Evolutionary conservation across 2,329 filamentous ascomycete species (phyloP), one percentile per base, ranked within the genome.

Genomic region (Lachnellula suecica): DNA sequence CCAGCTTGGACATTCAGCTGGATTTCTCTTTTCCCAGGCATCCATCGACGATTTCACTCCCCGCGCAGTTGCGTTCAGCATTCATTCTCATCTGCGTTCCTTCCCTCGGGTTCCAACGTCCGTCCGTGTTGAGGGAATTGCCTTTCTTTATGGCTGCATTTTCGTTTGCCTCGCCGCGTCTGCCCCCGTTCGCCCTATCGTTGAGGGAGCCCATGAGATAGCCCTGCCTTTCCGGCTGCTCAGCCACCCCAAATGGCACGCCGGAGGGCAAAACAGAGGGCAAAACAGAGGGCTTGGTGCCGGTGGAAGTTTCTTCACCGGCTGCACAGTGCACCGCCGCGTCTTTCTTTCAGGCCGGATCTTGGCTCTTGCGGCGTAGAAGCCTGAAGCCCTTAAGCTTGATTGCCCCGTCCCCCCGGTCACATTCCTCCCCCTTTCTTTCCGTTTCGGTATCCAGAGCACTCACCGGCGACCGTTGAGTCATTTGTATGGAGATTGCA

Each of bases 351-450:
- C 17, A 19, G 7, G 37, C 37, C 37, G 37, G 19, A 1, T 19
- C 15, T 19, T 11, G 37, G 19, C n/a, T 17, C 37, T 7, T 22
- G 37, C 37, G 37, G 37, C 37, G 20, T 11, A 40, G 37, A 40
- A 40, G n/a, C 37, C 19, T 19, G 40, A 42, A 23, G 40, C 40
- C 40, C n/a, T 42, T 25, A 42, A 42, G 40, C 40, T 42, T 42
- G 20, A 20, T 45, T 35, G 29, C 43, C 17, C 25, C n/a, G 6
- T 35, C 31, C 43, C 17, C 25, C n/a, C 19, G 13, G 43, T 45
- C 43, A 31, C 25, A 45, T 44, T 29, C 29, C 8, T 20, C 3
- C 25, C 4, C 23, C 13, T 45, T 20, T 44, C 4, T 44, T 23
- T 9, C 19, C 19, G 24, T 29, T 17, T 29, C 43, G 29, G 43